A percentile compares a stretch with the other conserved stretches of the same genome.
Conservation (phyloP, 2,329 filamentous ascomycete genomes). For the Arthrobotrys pseudoclavata region DNA sequence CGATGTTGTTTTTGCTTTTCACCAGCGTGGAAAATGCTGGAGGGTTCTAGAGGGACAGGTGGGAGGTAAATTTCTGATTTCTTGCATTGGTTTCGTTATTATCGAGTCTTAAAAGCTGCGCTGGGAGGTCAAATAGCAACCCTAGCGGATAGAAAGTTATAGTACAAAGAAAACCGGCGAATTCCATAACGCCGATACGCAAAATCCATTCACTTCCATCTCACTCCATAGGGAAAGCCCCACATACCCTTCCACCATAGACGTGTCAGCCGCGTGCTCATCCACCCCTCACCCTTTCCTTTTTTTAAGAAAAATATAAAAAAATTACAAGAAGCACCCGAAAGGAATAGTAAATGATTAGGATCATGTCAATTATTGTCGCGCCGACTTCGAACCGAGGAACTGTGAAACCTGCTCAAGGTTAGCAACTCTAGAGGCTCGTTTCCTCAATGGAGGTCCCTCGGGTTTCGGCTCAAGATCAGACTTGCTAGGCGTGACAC, state of each 20-base stretch:
- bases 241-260: background rate
- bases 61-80: slow-evolving; percentile 8
- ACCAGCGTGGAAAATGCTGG: background rate
- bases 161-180: slow-evolving; percentile 5
- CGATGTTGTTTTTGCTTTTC: background rate
- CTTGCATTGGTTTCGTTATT: background rate
- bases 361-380: background rate
- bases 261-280: slow-evolving; percentile 1
- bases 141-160: background rate
- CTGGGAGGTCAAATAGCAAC: background rate
- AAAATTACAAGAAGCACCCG: background rate
- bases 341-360: background rate
- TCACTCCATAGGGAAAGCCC: background rate
- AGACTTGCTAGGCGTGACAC: background rate
- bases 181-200: slow-evolving; percentile 3
- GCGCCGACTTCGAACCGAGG: background rate
- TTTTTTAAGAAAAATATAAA: background rate
- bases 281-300: background rate
- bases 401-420: background rate
- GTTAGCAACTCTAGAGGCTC: slow-evolving; percentile 38
- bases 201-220: too few relatives aligned
- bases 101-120: slow-evolving; percentile 1
- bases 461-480: background rate
- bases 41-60: slow-evolving; percentile 9
- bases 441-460: slow-evolving; percentile 36